phyloP scores from a whole-genome alignment of 2,329 filamentous ascomycete species.

The Trichoderma arundinaceum region DNA sequence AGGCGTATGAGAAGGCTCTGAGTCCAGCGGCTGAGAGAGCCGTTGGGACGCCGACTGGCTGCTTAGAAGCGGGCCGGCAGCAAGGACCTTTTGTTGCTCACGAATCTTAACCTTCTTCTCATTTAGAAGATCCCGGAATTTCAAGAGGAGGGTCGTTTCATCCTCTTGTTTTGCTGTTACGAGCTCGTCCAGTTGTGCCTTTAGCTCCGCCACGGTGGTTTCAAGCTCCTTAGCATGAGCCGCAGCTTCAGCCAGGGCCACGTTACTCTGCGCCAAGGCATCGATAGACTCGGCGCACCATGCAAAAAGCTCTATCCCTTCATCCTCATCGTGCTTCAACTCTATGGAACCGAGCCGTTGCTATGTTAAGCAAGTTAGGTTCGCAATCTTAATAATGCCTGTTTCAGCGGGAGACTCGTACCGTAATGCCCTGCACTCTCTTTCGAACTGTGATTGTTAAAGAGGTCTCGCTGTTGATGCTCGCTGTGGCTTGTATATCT shows the following conservation, averaged over 20 bases:
- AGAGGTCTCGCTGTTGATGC: slow-evolving; percentile 57
- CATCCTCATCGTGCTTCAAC: slow-evolving; percentile 60
- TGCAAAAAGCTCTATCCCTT: slow-evolving; percentile 68
- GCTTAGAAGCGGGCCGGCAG: slow-evolving; percentile 43
- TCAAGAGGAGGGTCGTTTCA: slow-evolving; percentile 69
- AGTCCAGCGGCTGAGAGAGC: slow-evolving; percentile 36
- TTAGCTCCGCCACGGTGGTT: slow-evolving; percentile 62
- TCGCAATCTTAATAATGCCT: not conserved
- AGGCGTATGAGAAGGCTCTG: slow-evolving; percentile 40
- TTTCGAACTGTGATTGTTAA: slow-evolving; percentile 69
- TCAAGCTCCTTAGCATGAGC: slow-evolving; percentile 56
- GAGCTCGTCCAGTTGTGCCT: slow-evolving; percentile 68
- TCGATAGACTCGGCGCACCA: slow-evolving; percentile 69
- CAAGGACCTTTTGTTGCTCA: slow-evolving; percentile 69
- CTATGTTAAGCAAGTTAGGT: slow-evolving; percentile 64
- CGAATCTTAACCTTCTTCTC: slow-evolving; percentile 82
- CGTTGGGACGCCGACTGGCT: slow-evolving; percentile 37
- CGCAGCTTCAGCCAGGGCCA: slow-evolving; percentile 51
- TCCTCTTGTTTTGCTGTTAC: slow-evolving; percentile 68
- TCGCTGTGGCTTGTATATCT: slow-evolving; percentile 65
- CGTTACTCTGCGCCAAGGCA: slow-evolving; percentile 52
- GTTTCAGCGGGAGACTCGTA: slow-evolving; percentile 45
- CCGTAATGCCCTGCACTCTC: slow-evolving; percentile 71
- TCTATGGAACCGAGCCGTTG: slow-evolving; percentile 72
- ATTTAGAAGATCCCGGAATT: slow-evolving; percentile 74